phyloP scores from a whole-genome alignment of 2,329 filamentous ascomycete species.

The Dryadomyces quercivorus region DNA sequence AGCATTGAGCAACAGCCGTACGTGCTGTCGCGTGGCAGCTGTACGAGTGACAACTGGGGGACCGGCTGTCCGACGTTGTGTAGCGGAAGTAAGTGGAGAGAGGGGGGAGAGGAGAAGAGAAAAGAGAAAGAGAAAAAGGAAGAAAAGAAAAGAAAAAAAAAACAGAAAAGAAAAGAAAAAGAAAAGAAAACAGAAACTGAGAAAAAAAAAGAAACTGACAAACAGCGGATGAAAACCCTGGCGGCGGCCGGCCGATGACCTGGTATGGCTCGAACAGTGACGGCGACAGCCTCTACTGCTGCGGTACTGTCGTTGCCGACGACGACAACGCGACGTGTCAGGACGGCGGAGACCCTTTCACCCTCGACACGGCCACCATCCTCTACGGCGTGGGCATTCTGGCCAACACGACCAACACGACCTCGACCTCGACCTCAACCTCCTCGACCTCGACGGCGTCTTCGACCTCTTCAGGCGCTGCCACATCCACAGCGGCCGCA shows the following conservation, averaged over 20 bases:
- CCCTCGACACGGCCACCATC: conserved; percentile 1
- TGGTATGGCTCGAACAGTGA: conserved; percentile 3
- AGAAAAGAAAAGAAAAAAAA: not conserved
- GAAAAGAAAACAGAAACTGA: not conserved
- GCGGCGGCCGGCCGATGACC: not conserved
- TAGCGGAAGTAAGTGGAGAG: not conserved
- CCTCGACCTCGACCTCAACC: not conserved
- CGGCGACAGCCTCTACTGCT: conserved; percentile 7
- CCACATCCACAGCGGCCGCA: not conserved
- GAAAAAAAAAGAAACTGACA: not conserved
- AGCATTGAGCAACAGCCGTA: conserved; percentile 6
- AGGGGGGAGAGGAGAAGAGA: not conserved
- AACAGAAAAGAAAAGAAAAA: not conserved
- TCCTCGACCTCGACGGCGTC: too few species aligned
- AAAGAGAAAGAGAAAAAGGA: not conserved
- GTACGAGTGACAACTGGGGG: conserved; percentile 9
- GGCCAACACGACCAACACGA: conserved; percentile 4
- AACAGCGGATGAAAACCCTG: not conserved
- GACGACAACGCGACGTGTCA: conserved; percentile 4
- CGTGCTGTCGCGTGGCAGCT: conserved; percentile 8
- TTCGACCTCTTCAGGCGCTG: not conserved
- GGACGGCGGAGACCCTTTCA: conserved; percentile 5
- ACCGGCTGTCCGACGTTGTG: conserved; percentile 8
- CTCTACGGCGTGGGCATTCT: conserved; percentile 6
- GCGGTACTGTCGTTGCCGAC: not conserved